Evolutionary conservation across 208 protist species (phyloP), one percentile per base, ranked within the genome.

Genomic region (Leishmania tarentolae): DNA sequence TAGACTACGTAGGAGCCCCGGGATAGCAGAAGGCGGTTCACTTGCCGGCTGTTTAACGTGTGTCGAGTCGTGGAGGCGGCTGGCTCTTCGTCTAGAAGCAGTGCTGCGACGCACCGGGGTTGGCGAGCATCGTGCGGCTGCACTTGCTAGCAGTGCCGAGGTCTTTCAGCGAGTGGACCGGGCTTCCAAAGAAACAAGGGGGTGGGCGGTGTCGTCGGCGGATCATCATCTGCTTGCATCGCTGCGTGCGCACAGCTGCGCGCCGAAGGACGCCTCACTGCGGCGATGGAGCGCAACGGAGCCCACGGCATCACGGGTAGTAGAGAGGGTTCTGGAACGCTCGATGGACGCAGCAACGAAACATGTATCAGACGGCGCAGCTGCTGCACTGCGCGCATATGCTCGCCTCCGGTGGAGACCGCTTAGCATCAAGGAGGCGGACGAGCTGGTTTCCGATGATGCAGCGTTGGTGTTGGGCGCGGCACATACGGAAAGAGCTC

Each of bases 1-100:
- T 7, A 78, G 82, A 37, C 78, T 88, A 31, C 59, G 70, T 72
- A 81, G 81, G 46, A 35, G 42, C 68, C 24, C 21, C 42, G 44
- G 24, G 42, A 1, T 72, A 42, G 37, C 68, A 35, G 42, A 52
- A 7, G 21, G 68, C 37, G 9, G 46, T 53, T 15, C 76, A 53
- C 53, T 24, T 40, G 42, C 63, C 7, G 57, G 37, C n/a, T 28
- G 42, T 70, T 28, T 28, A 19, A 19, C 44, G 31, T 73, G 37
- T 46, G 73, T 79, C 19, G 19, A 57, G 56, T 72, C 72, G 69
- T 84, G 81, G 81, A 37, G 46, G 46, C 81, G 76, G 4, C 57
- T 84, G 52, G 81, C 81, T 3, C 81, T 80, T 68, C 42, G 59
- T 35, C n/a, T 66, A 31, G 50, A 56, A 17, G 65, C 44, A 63